Percentiles rank a stretch among this genome's conserved stretches.
Evolutionary conservation across 805 yeast genomes (phyloP).

Genomic region (Kazachstania psychrophila): DNA sequence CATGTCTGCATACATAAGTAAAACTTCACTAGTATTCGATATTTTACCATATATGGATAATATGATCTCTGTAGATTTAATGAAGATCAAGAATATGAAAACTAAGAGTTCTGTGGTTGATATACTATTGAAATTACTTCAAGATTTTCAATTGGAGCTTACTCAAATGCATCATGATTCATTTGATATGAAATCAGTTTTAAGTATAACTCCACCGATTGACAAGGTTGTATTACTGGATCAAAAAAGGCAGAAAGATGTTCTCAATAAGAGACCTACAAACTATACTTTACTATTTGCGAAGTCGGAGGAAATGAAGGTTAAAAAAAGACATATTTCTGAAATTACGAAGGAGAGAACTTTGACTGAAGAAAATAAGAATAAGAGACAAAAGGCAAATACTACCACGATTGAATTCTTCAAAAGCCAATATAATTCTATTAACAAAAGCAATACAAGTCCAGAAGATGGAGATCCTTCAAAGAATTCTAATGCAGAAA

Average conservation of each 20-base stretch:
- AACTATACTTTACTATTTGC: constrained; percentile 18
- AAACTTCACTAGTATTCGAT: constrained; percentile 21
- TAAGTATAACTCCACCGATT: constrained; percentile 24
- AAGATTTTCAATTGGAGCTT: constrained; percentile 34
- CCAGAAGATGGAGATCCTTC: background rate
- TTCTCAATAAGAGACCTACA: constrained; percentile 20
- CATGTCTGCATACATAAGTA: constrained; percentile 11
- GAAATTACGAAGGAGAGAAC: constrained; percentile 13
- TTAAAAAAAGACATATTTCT: constrained; percentile 28
- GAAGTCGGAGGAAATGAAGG: constrained; percentile 25
- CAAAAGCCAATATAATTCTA: constrained; percentile 35
- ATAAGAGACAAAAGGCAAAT: constrained; percentile 13
- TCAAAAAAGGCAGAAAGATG: constrained; percentile 16
- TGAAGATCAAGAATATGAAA: constrained; percentile 20
- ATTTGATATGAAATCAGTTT: constrained; percentile 10
- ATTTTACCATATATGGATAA: constrained; percentile 31
- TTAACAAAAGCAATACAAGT: constrained; percentile 2
- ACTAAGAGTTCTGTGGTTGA: constrained; percentile 25
- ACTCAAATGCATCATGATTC: constrained; percentile 29
- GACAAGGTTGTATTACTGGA: constrained; percentile 22
- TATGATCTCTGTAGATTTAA: constrained; percentile 22
- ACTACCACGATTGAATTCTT: constrained; percentile 30
- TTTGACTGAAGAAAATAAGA: constrained; percentile 14
- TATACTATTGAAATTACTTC: constrained; percentile 32
- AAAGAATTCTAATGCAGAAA: background rate